Base-by-base conservation (phyloP, 1,284 basidiomycete genomes). In the Inonotus hispidus region DNA sequence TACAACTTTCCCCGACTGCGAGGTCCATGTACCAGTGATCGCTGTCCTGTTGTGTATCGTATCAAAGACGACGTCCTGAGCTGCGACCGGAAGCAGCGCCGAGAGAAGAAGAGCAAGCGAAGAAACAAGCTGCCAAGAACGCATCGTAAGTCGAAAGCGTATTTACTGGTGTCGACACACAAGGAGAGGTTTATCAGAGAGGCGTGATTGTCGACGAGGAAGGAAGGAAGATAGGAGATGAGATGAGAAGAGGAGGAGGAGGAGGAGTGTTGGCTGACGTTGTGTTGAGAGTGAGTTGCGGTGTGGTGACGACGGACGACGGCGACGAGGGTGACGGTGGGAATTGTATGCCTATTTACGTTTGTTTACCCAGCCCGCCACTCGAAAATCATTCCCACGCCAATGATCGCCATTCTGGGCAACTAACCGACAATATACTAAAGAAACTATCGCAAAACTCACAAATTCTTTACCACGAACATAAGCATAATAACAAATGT, bases 1-100 rank as follows among this genome's bases (percentile, higher is more conserved):
- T 14, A 80, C 49, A 38, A 97, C 93, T 37, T 81, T 77, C 66
- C 81, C 79, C 66, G 82, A 85, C 21, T 92, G 92, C 45, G 90
- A 88, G 58, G 82, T 82, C 95, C 95, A 98, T 21, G 93, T 95
- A 0, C 95, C 95, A 29, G 71, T 66, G 57, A 97, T 75, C 56
- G 75, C 58, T 0, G 90, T 90, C 1, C 80, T 76, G 68, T 92
- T 93, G 73, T 85, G 79, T 0, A 56, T 67, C 1, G 67, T 0
- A 61, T 75, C 56, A 65, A 70, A 73, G 65, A 71, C 71, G 59
- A 67, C 67, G n/a, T n/a, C n/a, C 68, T 78, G 77, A 32, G 68
- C 69, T 37, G 74, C 59, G 47, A 76, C 77, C 59, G 83, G 71
- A 13, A 67, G 56, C 16, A 69, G 66, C 8, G 68, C 67, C 8